Evolutionary conservation across 2,329 filamentous ascomycete species (phyloP), one percentile per base, ranked within the genome.

Genomic region (Paraphoma chrysanthemicola): DNA sequence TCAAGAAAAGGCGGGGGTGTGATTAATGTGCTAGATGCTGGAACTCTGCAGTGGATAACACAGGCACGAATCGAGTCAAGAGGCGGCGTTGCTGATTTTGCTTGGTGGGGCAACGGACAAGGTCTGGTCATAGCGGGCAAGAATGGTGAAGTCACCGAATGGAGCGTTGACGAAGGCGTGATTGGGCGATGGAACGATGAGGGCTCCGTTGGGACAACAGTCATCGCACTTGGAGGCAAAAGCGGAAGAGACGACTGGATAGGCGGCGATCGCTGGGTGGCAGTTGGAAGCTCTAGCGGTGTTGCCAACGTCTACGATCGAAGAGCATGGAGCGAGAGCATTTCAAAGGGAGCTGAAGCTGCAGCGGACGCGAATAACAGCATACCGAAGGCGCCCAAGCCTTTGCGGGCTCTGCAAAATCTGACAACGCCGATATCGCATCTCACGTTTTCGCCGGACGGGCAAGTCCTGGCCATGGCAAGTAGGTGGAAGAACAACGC

Each of bases 261-360:
- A 4, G 94, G 93, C 28, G 89, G 89, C 4, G 91, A 97, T 77
- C 85, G 91, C 55, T 99, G 93, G 93, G 87, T 97, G 12, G 93
- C 91, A 0, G 82, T 97, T 43, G 95, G 95, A 10, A 93, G 90
- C 56, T 90, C 87, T 62, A 93, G 88, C 59, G 95, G 95, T 56
- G 91, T 99, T 55, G 88, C 96, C 54, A 98, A 98, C 77, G 84
- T 99, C 59, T 99, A 99, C 80, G 92, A 98, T 73, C 89, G 95
- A 5, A 81, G 85, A 61, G 81, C 84, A 29, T 88, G 92, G 79
- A 78, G 79, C 39, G 77, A 75, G 33, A 67, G 69, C n/a, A 53
- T 56, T 29, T 56, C 61, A 5, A 16, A 11, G 4, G 56, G 51
- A n/a, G 44, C 54, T n/a, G 50, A 54, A 4, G 33, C 30, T 4